Base-by-base conservation (phyloP, 306 rosid species). In the Dalbergia cultrata region DNA sequence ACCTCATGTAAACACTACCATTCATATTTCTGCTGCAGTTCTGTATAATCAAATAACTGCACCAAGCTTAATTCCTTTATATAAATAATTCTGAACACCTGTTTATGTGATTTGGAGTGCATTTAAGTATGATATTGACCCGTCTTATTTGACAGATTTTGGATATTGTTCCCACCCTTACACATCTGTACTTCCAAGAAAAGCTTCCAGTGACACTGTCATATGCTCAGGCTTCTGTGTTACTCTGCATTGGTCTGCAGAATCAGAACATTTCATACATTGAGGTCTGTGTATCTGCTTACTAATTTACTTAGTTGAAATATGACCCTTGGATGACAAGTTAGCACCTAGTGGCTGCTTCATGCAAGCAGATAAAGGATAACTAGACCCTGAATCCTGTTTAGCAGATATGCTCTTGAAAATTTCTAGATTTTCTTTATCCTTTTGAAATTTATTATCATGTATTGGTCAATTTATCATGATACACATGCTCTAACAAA, bases 171-270 rank as follows among this genome's bases (percentile, higher is more conserved):
- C 94, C 93, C 14, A 83, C 47, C 73, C 87, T 95, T 47, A 54
- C 97, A 47, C 92, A 80, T 80, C 82, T 91, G 18, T 95, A 85
- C 89, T 91, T 93, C 85, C 83, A 77, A 84, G 94, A 75, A 82
- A 91, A 88, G 80, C 84, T 95, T 84, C 97, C 94, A 13, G 94
- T 95, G 74, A 81, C 94, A 33, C 57, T 95, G 81, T 82, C 94
- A 13, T 77, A 82, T 82, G 87, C 83, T 68, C 96, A 91, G 89
- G 92, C 96, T 74, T 93, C 97, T 66, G 90, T 95, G 70, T 88
- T 95, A 84, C 93, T 95, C 64, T 95, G 98, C 85, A 91, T 85
- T n/a, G 98, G 99, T 56, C 80, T 95, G 84, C 99, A 93, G 85
- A 84, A 73, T 71, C 93, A 84, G 86, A 73, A 85, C 80, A 65